A percentile compares a stretch with the other conserved stretches of the same genome.
Evolutionary conservation across 768 basidiomycete species (phyloP).

Genomic region (Cystobasidium onofrii): DNA sequence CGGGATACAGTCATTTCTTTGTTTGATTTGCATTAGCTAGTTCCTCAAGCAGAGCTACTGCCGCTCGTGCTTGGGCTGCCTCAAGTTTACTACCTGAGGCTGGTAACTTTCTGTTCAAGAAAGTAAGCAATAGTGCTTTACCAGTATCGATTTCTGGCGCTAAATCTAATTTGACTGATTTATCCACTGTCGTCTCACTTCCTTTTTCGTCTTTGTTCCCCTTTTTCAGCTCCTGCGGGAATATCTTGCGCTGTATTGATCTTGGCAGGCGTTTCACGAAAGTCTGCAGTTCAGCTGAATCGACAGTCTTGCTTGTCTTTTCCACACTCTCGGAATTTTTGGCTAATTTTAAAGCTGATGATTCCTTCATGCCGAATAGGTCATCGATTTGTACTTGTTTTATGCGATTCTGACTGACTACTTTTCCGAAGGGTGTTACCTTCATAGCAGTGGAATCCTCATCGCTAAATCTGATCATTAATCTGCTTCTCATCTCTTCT

Average conservation of each 20-base stretch:
- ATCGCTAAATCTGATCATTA: not conserved
- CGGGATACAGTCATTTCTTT: not conserved
- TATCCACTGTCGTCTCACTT: not conserved
- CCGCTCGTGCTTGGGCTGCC: not conserved
- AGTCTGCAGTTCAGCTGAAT: not conserved
- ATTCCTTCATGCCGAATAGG: conserved; percentile 3
- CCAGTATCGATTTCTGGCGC: not conserved
- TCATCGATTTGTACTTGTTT: not conserved
- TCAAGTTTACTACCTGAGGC: conserved; percentile 3
- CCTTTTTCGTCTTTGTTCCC: not conserved
- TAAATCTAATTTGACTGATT: not conserved
- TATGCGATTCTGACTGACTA: not conserved
- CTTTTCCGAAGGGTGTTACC: conserved; percentile 12
- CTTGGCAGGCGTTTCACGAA: conserved; percentile 12
- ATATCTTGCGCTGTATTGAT: conserved; percentile 13
- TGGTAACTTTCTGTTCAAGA: conserved; percentile 22
- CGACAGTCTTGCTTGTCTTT: not conserved
- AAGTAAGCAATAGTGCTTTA: conserved; percentile 4
- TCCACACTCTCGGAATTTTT: not conserved
- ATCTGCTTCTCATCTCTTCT: not conserved
- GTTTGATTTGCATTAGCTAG: not conserved
- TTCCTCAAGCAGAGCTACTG: not conserved
- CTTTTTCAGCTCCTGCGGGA: not conserved
- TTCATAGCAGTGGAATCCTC: not conserved
- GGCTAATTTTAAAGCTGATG: not conserved